phyloP scores from a whole-genome alignment of 1,284 basidiomycete genomes.

The Pseudozyma flocculosa region DNA sequence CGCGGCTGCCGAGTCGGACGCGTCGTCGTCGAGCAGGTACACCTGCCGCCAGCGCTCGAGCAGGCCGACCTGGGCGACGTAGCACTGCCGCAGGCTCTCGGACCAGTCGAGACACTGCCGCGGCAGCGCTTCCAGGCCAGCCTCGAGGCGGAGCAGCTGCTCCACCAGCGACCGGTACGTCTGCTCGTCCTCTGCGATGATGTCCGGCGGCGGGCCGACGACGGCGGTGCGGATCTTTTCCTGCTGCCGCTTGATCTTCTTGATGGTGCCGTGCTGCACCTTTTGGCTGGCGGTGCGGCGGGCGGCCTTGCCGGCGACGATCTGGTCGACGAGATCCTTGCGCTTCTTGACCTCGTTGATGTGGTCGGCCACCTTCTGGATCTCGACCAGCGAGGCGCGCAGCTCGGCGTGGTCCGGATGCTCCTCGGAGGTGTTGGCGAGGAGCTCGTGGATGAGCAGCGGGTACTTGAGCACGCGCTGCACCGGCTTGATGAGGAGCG shows the following conservation, averaged over 20 bases:
- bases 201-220: conserved; percentile 13
- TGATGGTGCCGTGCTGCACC: conserved; percentile 32
- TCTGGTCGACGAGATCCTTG: conserved; percentile 68
- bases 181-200: conserved; percentile 25
- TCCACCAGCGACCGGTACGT: conserved; percentile 27
- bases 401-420: conserved; percentile 75
- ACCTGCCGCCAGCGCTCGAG: conserved; percentile 34
- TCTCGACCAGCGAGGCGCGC: conserved; percentile 67
- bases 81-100: conserved; percentile 18
- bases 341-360: conserved; percentile 84
- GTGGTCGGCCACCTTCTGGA: conserved; percentile 75
- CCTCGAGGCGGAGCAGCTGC: conserved; percentile 33
- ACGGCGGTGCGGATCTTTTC: conserved; percentile 37
- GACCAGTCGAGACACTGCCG: conserved; percentile 37
- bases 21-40: conserved; percentile 28
- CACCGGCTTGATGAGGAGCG: conserved; percentile 72
- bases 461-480: conserved; percentile 72
- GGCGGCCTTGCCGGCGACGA: conserved; percentile 30
- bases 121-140: conserved; percentile 19
- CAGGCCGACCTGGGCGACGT: conserved; percentile 30
- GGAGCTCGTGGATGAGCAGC: conserved; percentile 75
- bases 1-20: background rate
- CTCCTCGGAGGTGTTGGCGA: conserved; percentile 66
- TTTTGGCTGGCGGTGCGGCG: conserved; percentile 28
- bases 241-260: conserved; percentile 39